Conservation (phyloP, 2,329 filamentous ascomycete species). For the Huntiella abstrusa region DNA sequence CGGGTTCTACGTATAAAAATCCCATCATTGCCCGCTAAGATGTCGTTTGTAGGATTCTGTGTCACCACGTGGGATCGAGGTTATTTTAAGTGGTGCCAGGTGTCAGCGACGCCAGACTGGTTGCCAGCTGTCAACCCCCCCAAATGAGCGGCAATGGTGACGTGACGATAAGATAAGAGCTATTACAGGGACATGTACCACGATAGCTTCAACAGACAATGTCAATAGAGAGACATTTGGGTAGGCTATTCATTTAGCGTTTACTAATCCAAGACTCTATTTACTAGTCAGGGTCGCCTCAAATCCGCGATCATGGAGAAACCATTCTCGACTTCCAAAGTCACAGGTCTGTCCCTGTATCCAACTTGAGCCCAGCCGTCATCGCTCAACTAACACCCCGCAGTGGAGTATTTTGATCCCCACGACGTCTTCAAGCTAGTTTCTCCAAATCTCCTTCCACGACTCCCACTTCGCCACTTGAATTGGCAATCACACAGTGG, state of each 20-base stretch:
- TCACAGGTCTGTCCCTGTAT: slow-evolving; percentile 38
- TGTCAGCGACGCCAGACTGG: background rate
- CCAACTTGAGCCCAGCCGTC: background rate
- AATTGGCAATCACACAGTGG: slow-evolving; percentile 94
- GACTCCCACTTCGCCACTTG: slow-evolving; percentile 73
- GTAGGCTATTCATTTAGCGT: background rate
- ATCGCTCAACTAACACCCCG: slow-evolving; percentile 3
- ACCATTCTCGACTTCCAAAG: slow-evolving; percentile 54
- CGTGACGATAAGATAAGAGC: background rate
- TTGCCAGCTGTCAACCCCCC: no score
- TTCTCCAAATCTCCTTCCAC: slow-evolving; percentile 55
- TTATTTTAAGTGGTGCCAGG: background rate
- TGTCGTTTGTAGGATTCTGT: background rate
- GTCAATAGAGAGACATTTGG: no score
- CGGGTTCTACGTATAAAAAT: background rate
- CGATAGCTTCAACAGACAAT: no score
- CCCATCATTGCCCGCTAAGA: background rate
- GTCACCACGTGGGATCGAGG: no score
- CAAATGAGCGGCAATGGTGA: background rate
- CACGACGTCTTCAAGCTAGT: slow-evolving; percentile 72
- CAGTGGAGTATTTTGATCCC: slow-evolving; percentile 93
- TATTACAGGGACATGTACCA: background rate
- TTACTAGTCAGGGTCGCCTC: background rate
- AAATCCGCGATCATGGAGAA: slow-evolving; percentile 33
- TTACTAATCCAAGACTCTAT: background rate